A percentile compares a stretch with the other conserved stretches of the same genome.
Conservation (phyloP, 2,329 filamentous ascomycete species). For the Epichloe uncinata region DNA sequence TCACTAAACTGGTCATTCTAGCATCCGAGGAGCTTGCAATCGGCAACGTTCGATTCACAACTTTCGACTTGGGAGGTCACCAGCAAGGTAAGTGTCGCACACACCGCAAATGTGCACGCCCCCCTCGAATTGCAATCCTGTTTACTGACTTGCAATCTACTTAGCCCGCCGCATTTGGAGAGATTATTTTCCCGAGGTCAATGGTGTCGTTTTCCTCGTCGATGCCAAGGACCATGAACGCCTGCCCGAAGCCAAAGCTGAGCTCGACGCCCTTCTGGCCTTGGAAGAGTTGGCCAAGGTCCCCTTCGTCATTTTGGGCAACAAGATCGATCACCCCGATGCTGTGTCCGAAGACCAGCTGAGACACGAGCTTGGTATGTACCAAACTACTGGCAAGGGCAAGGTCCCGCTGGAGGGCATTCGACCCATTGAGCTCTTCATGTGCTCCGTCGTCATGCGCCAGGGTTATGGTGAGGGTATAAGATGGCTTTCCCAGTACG, state of each 20-base stretch:
- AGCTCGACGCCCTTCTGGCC: slow-evolving; percentile 85
- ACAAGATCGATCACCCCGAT: slow-evolving; percentile 98
- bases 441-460: slow-evolving; percentile 98
- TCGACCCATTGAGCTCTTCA: slow-evolving; percentile 91
- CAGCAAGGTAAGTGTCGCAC: slow-evolving; percentile 53
- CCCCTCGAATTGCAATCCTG: neutral
- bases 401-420: slow-evolving; percentile 88
- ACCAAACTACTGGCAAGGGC: slow-evolving; percentile 93
- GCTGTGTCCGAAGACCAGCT: slow-evolving; percentile 94
- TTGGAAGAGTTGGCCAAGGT: slow-evolving; percentile 97
- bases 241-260: slow-evolving; percentile 85
- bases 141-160: slow-evolving; percentile 9
- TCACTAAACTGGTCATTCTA: slow-evolving; percentile 20
- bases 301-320: slow-evolving; percentile 89
- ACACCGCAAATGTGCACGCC: neutral
- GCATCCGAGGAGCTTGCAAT: slow-evolving; percentile 87
- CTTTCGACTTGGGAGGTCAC: slow-evolving; percentile 86
- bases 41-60: slow-evolving; percentile 88
- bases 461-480: slow-evolving; percentile 90
- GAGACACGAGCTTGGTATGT: slow-evolving; percentile 80
- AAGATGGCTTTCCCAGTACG: slow-evolving; percentile 85
- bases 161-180: slow-evolving; percentile 85
- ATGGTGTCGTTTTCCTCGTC: slow-evolving; percentile 93
- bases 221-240: slow-evolving; percentile 96
- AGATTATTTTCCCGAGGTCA: slow-evolving; percentile 94